Evolutionary conservation across 139 green algal genomes (phyloP), one percentile per base, ranked within the genome.

Genomic region (Chlorella sorokiniana): DNA sequence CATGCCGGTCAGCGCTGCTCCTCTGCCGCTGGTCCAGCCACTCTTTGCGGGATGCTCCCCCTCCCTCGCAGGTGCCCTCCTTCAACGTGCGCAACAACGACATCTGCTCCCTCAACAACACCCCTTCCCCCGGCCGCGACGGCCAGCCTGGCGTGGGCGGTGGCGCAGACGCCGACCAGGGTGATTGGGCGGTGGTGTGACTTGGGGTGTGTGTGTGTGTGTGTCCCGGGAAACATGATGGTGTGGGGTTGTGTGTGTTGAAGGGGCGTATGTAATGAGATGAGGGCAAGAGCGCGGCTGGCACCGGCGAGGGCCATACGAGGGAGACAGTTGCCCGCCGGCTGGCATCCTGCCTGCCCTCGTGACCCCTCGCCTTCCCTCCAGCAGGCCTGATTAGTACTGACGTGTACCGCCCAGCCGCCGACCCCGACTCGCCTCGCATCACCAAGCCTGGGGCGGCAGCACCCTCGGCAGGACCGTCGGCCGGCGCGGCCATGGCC

Each of bases 41-140:
- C n/a, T n/a, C n/a, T n/a, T n/a, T n/a, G n/a, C n/a, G n/a, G n/a
- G 4, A 20, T 41, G 11, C 31, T 44, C 14, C 33, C 37, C 35
- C 35, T 48, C 35, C 65, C 11, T 41, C n/a, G 44, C 45, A 69
- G 73, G 54, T 79, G 54, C 59, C 73, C 4, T n/a, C 35, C 25
- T 79, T 79, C 73, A 37, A 35, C 18, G 73, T 79, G 37, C 54
- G 59, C 38, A 69, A 20, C 20, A 79, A 79, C 54, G 54, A 56
- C 29, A 38, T 64, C 27, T 79, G 73, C 73, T 69, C 54, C 25
- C 73, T 79, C 27, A 79, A 79, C 73, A 69, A 69, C 35, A 64
- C 70, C 29, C 70, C 65, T 18, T 16, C n/a, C 5, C 23, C 44
- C 45, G 42, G 41, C 70, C 14, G 14, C 67, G 10, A 20, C 38